phyloP scores from a whole-genome alignment of 495 filamentous ascomycete species.

The Cercophora scortea region DNA sequence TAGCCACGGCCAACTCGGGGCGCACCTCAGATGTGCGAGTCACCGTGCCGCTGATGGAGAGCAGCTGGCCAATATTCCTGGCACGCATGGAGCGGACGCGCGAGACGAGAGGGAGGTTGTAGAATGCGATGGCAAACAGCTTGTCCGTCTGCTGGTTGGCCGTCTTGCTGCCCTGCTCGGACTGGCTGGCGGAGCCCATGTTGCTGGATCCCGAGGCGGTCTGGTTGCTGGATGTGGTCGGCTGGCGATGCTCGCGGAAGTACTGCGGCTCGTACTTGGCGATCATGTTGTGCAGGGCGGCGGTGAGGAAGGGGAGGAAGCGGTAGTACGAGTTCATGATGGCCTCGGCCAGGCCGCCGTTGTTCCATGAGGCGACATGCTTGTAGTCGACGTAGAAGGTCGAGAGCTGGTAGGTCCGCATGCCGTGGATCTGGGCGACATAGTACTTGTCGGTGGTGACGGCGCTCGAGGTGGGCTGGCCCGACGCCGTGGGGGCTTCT shows the following conservation, averaged over 20 bases:
- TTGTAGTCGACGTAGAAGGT: constrained; percentile 96
- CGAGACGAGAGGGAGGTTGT: constrained; percentile 92
- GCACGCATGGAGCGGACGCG: constrained; percentile 84
- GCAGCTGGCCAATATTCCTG: constrained; percentile 80
- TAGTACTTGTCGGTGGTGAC: constrained; percentile 88
- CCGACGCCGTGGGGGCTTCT: constrained; percentile 68
- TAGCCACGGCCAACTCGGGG: constrained; percentile 84
- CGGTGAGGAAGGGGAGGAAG: constrained; percentile 85
- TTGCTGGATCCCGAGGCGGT: constrained; percentile 64
- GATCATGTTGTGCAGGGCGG: constrained; percentile 85
- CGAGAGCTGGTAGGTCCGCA: constrained; percentile 78
- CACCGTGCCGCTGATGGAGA: constrained; percentile 92
- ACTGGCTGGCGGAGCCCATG: constrained; percentile 52
- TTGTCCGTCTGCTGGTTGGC: constrained; percentile 96
- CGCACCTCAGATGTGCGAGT: constrained; percentile 95
- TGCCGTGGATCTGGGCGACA: constrained; percentile 86
- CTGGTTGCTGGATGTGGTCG: constrained; percentile 51
- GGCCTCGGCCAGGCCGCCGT: constrained; percentile 70
- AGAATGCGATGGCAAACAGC: constrained; percentile 89
- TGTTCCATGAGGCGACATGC: constrained; percentile 64
- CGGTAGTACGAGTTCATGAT: constrained; percentile 90
- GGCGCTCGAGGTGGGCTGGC: constrained; percentile 65
- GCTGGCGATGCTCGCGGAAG: constrained; percentile 81
- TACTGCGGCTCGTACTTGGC: constrained; percentile 91
- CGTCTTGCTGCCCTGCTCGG: constrained; percentile 60